These are phyloP conservation scores for Verticillium klebahnii DNA, from an alignment of 2,329 filamentous ascomycete species.

Conservation along the genomic window DNA sequence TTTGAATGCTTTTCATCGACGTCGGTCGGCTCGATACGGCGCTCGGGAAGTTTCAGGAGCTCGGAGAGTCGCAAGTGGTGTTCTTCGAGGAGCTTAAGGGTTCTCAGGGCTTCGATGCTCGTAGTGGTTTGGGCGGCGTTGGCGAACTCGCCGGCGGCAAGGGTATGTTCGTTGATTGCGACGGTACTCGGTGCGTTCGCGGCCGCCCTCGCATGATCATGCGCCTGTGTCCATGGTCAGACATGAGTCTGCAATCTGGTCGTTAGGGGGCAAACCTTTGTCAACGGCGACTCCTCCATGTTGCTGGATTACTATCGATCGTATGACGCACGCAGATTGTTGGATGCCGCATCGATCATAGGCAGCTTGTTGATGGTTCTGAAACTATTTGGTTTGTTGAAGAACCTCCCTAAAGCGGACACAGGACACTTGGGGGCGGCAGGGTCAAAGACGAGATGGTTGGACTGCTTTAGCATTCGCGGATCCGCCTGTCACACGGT, in stretches of 20 bases:
- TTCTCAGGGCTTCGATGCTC: constrained; percentile 70
- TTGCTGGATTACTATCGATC: not conserved
- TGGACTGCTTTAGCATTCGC: not conserved
- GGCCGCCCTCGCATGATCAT: constrained; percentile 84
- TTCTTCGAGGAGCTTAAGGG: constrained; percentile 77
- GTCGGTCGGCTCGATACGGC: constrained; percentile 33
- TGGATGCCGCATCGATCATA: not conserved
- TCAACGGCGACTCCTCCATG: constrained; percentile 69
- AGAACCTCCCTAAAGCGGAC: not conserved
- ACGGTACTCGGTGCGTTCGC: constrained; percentile 72
- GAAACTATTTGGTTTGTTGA: not conserved
- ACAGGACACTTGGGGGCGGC: too few relatives aligned
- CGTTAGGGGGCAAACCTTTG: constrained; percentile 43
- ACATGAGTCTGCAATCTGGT: constrained; percentile 11
- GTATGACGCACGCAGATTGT: not conserved
- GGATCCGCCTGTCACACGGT: not conserved
- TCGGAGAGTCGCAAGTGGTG: constrained; percentile 83
- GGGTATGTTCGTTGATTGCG: constrained; percentile 81
- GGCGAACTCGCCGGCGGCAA: constrained; percentile 84
- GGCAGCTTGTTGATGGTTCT: not conserved
- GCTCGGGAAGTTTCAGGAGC: constrained; percentile 68
- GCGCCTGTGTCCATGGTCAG: constrained; percentile 51
- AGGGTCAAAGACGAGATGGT: not conserved
- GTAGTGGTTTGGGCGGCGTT: constrained; percentile 71
- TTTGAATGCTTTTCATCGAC: constrained; percentile 30